Evolutionary conservation across 176 grass and related monocot species (phyloP), one percentile per base, ranked within the genome.

Genomic region (Triticum dicoccoides): DNA sequence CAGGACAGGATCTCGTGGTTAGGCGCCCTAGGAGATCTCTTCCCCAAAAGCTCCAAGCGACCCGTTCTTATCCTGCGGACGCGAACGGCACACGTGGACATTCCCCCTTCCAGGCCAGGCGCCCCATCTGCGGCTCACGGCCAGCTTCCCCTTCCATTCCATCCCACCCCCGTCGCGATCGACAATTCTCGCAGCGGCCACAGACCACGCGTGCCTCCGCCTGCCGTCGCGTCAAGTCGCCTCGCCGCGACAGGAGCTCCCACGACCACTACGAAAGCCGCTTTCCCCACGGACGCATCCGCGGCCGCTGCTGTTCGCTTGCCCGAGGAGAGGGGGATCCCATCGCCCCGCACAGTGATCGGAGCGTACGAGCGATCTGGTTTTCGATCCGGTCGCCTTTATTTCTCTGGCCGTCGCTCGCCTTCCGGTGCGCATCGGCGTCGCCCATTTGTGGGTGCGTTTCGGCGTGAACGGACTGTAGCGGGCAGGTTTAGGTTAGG

Each of bases 111-210:
- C 76, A 52, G 45, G 35, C 29, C 1, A 6, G 79, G 9, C 17
- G 3, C 18, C 27, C 34, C 5, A 11, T 72, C n/a, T 52, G 83
- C 77, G 83, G 78, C 88, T 63, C 27, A 13, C 0, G 25, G 62
- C 33, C 35, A 24, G 65, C 24, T 79, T 34, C 52, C 42, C 82
- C 39, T 41, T 77, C 23, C 35, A 11, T 59, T 78, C 71, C 65
- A 62, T 61, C 44, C 44, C 44, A 47, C 44, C 44, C 3, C 29
- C 29, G n/a, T 45, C 73, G 23, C 47, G 74, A 69, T 85, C 5
- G 83, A 85, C 45, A 25, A 41, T 76, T 35, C 61, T 10, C 35
- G 65, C 73, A 63, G 89, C 85, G 85, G 85, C 65, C 82, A 81
- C 82, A 81, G 62, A 76, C n/a, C 80, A 80, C 80, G 75, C 80